Base-by-base conservation (phyloP, 2,329 filamentous ascomycete species). In the Colletotrichum nymphaeae region DNA sequence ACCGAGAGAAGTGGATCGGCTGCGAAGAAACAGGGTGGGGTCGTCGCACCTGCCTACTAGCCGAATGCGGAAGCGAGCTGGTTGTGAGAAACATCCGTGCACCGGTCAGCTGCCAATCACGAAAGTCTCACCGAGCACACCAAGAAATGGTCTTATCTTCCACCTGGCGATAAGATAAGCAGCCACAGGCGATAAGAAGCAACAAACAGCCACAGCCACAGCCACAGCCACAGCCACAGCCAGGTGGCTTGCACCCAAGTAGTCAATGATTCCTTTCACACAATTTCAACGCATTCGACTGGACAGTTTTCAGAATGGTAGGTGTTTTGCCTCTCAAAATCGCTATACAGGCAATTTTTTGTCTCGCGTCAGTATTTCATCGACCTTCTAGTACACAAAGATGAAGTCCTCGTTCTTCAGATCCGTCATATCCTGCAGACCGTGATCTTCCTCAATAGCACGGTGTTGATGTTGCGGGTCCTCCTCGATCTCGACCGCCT, bases 371-470 rank as follows among this genome's bases (percentile, higher is more conserved):
- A 16, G 16, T 42, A 42, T 16, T 8, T 49, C 19, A n/a, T 6
- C 2, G 11, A 19, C 9, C 7, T 42, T 8, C 16, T 56, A 84
- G 73, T 83, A 83, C 9, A 91, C 84, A 78, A 89, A 91, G 55
- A 91, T 87, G 75, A 91, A 92, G 71, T 91, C 89, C 79, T 91
- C 89, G 76, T 91, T 91, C 78, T 86, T 83, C 76, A 88, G 78
- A 78, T 91, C 89, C 22, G 89, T 91, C 72, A 89, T 79, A 78
- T 91, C 89, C 62, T 79, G 78, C 72, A 84, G 75, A 0, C 79
- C 82, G 75, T 82, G 81, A 77, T 92, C 90, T 69, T 81, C 79
- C 52, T 80, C 78, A n/a, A 81, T 72, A 0, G 76, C 60, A 65
- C 75, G 76, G 11, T 72, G 69, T 16, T 75, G 74, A 2, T 63